These are phyloP conservation scores for Euryodendron excelsum DNA, from an alignment of 148 eudicot genomes.

Conservation along the genomic window DNA sequence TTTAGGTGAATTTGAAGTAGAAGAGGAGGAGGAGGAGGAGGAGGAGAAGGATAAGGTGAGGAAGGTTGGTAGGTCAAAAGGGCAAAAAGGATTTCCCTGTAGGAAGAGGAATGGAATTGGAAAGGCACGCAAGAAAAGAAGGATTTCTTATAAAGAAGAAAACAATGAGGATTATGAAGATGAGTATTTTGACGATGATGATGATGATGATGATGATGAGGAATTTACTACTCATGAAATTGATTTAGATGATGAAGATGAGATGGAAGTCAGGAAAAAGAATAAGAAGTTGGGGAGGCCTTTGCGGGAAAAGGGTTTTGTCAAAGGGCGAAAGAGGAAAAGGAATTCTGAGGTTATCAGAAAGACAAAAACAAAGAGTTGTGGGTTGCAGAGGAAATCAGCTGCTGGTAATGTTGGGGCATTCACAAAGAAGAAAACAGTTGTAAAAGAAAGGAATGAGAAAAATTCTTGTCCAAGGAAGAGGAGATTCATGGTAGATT, in stretches of 20 bases:
- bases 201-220: constrained; percentile 46
- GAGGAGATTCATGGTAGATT: constrained; percentile 40
- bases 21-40: constrained; percentile 37
- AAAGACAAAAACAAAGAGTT: constrained; percentile 32
- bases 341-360: constrained; percentile 27
- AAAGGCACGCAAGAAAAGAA: constrained; percentile 41
- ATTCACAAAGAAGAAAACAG: constrained; percentile 22
- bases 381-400: constrained; percentile 27
- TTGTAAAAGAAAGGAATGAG: constrained; percentile 32
- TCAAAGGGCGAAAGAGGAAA: constrained; percentile 30
- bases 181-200: constrained; percentile 16
- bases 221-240: constrained; percentile 57
- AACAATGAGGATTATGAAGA: constrained; percentile 41
- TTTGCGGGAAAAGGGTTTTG: constrained; percentile 31
- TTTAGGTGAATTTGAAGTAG: constrained; percentile 39
- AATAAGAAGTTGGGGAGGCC: constrained; percentile 34
- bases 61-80: constrained; percentile 35
- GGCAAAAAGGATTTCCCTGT: constrained; percentile 21
- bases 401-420: constrained; percentile 32
- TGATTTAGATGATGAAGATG: constrained; percentile 54
- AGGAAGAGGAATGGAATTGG: constrained; percentile 27
- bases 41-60: constrained; percentile 33
- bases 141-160: constrained; percentile 31
- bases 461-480: constrained; percentile 33
- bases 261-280: constrained; percentile 25